These are phyloP conservation scores for Hypoxylon fuscum DNA, from an alignment of 495 filamentous ascomycete genomes.

Conservation along the genomic window DNA sequence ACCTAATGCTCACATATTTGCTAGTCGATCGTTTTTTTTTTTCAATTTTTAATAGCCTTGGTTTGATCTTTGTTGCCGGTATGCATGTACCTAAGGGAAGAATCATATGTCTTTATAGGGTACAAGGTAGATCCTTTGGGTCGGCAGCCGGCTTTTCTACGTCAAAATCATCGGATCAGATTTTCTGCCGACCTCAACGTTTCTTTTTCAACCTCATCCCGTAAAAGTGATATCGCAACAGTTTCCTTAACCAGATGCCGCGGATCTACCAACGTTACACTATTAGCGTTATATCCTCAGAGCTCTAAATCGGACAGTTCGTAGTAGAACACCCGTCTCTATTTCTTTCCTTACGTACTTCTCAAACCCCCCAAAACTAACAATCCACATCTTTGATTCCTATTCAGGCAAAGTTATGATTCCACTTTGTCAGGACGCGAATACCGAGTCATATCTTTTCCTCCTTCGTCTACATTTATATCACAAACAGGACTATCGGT, in stretches of 20 bases:
- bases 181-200: conserved; percentile 29
- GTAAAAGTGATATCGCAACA: background rate
- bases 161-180: conserved; percentile 28
- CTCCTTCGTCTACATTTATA: conserved; percentile 5
- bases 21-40: no score
- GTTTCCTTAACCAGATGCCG: background rate
- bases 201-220: conserved; percentile 30
- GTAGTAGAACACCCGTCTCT: conserved; percentile 36
- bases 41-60: no score
- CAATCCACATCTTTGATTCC: background rate
- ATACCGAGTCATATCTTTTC: conserved; percentile 12
- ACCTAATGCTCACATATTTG: background rate
- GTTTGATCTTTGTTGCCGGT: no score
- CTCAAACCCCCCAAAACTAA: background rate
- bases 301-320: conserved; percentile 25
- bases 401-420: background rate
- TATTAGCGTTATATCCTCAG: background rate
- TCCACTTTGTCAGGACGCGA: conserved; percentile 5
- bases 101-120: background rate
- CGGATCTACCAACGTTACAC: background rate
- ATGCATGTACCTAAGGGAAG: no score
- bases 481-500: conserved; percentile 16
- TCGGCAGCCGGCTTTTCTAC: background rate
- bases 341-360: conserved; percentile 21
- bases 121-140: background rate